phyloP scores from a whole-genome alignment of 352 stramenopile species.

The Phytophthora pseudosyringae region DNA sequence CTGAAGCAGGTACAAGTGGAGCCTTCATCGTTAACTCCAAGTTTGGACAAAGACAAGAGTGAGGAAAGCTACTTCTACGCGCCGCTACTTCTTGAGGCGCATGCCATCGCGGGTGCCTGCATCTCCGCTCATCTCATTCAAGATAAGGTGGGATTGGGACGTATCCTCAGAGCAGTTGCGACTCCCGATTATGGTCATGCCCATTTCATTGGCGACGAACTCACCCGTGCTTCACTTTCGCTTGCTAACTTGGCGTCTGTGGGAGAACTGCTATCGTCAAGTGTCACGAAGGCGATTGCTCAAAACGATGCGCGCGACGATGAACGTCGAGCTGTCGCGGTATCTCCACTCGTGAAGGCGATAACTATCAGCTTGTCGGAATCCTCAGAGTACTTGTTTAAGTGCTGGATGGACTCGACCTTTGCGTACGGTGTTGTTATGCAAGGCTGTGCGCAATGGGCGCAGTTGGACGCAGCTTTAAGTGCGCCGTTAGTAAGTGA shows the following conservation, averaged over 20 bases:
- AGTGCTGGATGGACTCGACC: slow-evolving; percentile 63
- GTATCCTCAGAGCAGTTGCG: slow-evolving; percentile 67
- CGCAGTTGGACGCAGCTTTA: slow-evolving; percentile 18
- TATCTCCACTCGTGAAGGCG: slow-evolving; percentile 58
- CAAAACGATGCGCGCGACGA: slow-evolving; percentile 33
- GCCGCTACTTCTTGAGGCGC: slow-evolving; percentile 71
- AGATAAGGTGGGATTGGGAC: slow-evolving; percentile 74
- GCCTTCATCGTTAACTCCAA: slow-evolving; percentile 7
- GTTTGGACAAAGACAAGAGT: slow-evolving; percentile 23
- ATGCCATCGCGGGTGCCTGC: slow-evolving; percentile 60
- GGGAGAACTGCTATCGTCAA: slow-evolving; percentile 58
- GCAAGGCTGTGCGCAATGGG: slow-evolving; percentile 51
- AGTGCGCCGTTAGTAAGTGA: slow-evolving; percentile 14
- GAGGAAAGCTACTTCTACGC: slow-evolving; percentile 58
- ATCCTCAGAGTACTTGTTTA: slow-evolving; percentile 45
- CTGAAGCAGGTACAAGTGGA: slow-evolving; percentile 64
- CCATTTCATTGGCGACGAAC: slow-evolving; percentile 68
- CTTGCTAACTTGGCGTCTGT: slow-evolving; percentile 73
- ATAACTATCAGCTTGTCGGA: slow-evolving; percentile 57
- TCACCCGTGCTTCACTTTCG: slow-evolving; percentile 54
- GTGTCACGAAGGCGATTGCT: slow-evolving; percentile 40
- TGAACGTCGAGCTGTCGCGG: slow-evolving; percentile 23
- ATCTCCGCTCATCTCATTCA: slow-evolving; percentile 63
- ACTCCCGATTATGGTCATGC: slow-evolving; percentile 67
- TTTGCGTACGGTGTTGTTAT: slow-evolving; percentile 55